Base-by-base conservation (phyloP, 1,284 basidiomycete species). In the Singerocomus inundabilis region DNA sequence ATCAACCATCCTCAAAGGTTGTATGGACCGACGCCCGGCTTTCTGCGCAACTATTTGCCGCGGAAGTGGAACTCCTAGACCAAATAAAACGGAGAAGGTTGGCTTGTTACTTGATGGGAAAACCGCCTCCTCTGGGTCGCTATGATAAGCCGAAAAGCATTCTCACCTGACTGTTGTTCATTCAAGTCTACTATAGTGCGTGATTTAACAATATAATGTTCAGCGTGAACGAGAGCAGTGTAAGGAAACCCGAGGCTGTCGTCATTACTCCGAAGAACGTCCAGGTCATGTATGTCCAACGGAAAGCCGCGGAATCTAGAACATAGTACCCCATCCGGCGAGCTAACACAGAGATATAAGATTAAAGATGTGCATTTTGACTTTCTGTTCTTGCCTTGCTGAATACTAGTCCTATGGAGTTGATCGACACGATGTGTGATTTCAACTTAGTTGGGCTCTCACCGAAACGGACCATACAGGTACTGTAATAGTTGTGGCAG, bases 241-340 rank as follows among this genome's bases (percentile, higher is more conserved):
- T 79, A 44, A 91, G 72, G 41, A 78, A 58, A 12, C 82, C 79
- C 0, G 87, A 87, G 4, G 76, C 70, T 10, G 72, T 65, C 6
- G 80, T 75, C 70, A 88, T 82, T 51, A 85, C 61, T 46, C 78
- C 75, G 69, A 91, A 91, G 72, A 90, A 89, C 7, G 67, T 64
- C 88, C 88, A 90, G 15, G 80, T 80, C 34, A 76, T 66, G 65
- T 86, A 89, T 15, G 81, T 84, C 82, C 86, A 88, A 41, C 84
- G 80, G 78, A 90, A 91, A 3, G 82, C 79, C 15, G 72, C 71
- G 26, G 84, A 79, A 40, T 79, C 70, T 21, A 21, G 64, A 91
- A 90, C 81, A 89, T 87, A 47, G 79, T 67, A 42, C 81, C 75
- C 82, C 82, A 91, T 33, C 80, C 83, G 43, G 70, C 75, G 34